These are phyloP conservation scores for Solanum habrochaites DNA, from an alignment of 257 asterid genomes.

Conservation along the genomic window DNA sequence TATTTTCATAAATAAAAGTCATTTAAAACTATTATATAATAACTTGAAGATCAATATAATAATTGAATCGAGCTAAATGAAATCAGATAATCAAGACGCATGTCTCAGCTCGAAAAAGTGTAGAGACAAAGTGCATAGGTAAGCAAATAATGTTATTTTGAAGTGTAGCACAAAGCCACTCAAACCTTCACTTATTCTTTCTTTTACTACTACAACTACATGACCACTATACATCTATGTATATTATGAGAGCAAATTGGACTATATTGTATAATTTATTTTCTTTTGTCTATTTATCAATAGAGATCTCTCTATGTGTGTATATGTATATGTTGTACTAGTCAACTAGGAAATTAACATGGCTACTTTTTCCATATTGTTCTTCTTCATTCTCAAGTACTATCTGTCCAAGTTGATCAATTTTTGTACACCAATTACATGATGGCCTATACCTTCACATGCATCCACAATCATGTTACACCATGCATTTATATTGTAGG, in stretches of 20 bases:
- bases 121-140: slow-evolving; percentile 2
- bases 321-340: neutral
- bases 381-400: slow-evolving; percentile 14
- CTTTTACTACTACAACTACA: slow-evolving; percentile 39
- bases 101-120: neutral
- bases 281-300: neutral
- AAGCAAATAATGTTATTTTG: slow-evolving; percentile 24
- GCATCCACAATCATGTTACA: slow-evolving; percentile 19
- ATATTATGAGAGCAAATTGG: neutral
- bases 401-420: slow-evolving; percentile 7
- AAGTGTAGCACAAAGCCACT: slow-evolving; percentile 24
- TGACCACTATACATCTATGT: neutral
- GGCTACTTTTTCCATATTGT: neutral
- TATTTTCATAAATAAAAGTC: neutral
- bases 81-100: fast-evolving
- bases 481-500: neutral
- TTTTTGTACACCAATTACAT: slow-evolving; percentile 13
- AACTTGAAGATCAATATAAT: neutral
- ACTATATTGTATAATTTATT: neutral
- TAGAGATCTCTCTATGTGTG: neutral
- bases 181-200: slow-evolving; percentile 34
- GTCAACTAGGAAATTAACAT: slow-evolving; percentile 35
- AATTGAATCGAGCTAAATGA: neutral
- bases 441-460: slow-evolving; percentile 24
- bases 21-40: neutral